Conservation (phyloP, 169 alveolate species). For the Eimeria tenella region DNA sequence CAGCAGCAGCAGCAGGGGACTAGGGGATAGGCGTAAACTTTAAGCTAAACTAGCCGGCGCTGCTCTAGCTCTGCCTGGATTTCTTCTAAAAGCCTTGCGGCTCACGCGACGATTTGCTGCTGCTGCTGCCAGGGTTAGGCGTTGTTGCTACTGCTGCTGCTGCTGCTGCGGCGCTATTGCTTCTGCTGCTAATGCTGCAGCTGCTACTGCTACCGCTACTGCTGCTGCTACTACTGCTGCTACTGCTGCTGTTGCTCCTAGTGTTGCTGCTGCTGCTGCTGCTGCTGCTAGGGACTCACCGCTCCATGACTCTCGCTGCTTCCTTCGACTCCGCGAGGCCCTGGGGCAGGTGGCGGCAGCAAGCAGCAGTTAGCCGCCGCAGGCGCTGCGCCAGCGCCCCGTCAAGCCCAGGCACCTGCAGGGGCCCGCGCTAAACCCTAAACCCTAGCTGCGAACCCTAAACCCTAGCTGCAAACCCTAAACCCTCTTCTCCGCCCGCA, state of each 20-base stretch:
- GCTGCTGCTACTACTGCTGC: background rate
- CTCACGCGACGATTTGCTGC: no score
- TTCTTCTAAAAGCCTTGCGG: no score
- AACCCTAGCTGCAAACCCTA: background rate
- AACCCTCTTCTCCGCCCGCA: no score
- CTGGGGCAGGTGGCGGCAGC: constrained; percentile 33
- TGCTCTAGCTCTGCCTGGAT: no score
- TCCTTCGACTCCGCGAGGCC: constrained; percentile 20
- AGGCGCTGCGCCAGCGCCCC: constrained; percentile 46
- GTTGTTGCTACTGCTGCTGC: no score
- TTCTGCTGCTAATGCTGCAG: no score
- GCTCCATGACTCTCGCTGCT: constrained; percentile 23
- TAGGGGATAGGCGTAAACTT: no score
- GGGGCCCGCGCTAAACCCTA: background rate
- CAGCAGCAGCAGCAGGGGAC: constrained; percentile 21
- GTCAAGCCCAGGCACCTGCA: constrained; percentile 29
- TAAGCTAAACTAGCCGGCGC: no score
- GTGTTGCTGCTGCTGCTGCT: background rate
- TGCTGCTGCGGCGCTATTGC: no score
- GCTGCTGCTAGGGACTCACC: background rate
- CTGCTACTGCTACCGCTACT: no score
- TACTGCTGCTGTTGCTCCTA: constrained; percentile 16
- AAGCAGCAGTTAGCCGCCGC: constrained; percentile 30
- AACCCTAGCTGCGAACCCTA: background rate
- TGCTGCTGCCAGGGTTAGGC: no score